These are phyloP conservation scores for Nepenthes mirabilis DNA, from an alignment of 148 eudicot genomes.

Conservation along the genomic window DNA sequence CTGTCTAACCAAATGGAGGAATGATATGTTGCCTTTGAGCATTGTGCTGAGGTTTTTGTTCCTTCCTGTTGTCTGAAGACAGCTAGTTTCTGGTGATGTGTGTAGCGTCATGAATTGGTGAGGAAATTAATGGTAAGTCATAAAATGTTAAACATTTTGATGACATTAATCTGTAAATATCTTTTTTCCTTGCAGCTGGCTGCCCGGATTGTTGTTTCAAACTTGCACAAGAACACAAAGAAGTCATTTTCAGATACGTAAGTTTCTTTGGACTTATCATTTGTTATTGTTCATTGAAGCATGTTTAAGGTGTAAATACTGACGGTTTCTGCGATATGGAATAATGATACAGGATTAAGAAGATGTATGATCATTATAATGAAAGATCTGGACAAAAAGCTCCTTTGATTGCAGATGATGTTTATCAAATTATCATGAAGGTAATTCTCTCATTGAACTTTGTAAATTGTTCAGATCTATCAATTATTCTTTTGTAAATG, in stretches of 20 bases:
- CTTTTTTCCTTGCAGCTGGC: constrained; percentile 47
- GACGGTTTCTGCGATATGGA: neutral
- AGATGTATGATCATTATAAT: constrained; percentile 63
- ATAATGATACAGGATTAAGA: constrained; percentile 43
- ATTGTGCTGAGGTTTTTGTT: too few relatives aligned
- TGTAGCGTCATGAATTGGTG: too few relatives aligned
- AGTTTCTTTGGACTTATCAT: constrained; percentile 11
- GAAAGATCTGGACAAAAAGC: constrained; percentile 77
- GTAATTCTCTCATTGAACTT: constrained; percentile 16
- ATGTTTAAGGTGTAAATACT: neutral
- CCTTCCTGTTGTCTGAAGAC: too few relatives aligned
- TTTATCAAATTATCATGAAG: constrained; percentile 92
- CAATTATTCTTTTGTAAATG: too few relatives aligned
- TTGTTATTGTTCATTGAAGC: neutral
- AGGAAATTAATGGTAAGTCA: too few relatives aligned
- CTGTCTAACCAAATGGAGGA: too few relatives aligned
- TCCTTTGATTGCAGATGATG: constrained; percentile 86
- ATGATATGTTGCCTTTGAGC: too few relatives aligned
- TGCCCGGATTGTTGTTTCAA: constrained; percentile 87
- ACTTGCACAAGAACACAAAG: constrained; percentile 81
- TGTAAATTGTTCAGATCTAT: neutral
- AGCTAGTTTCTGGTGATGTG: too few relatives aligned
- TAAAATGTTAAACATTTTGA: neutral
- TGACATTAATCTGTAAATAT: neutral
- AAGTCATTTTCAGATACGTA: constrained; percentile 91